These are phyloP conservation scores for Salix caprea DNA, from an alignment of 345 rosid species.

Conservation along the genomic window DNA sequence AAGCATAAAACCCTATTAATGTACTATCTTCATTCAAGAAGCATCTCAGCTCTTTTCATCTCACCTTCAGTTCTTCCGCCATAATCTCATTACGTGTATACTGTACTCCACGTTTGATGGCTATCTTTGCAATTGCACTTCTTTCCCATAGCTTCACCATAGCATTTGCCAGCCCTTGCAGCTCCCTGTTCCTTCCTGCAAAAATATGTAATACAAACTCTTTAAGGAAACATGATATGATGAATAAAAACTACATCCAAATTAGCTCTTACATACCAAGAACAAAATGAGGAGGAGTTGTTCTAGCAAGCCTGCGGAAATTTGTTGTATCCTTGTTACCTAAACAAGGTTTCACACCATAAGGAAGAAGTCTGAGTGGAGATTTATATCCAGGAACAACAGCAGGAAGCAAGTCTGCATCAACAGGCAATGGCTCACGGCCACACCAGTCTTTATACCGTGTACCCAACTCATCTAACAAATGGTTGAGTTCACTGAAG, in stretches of 20 bases:
- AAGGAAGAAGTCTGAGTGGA: slow-evolving; percentile 74
- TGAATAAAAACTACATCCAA: neutral
- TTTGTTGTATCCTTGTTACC: slow-evolving; percentile 55
- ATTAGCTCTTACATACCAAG: slow-evolving; percentile 43
- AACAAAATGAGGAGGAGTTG: slow-evolving; percentile 80
- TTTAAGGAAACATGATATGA: slow-evolving; percentile 8
- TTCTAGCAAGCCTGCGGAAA: slow-evolving; percentile 68
- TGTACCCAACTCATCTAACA: slow-evolving; percentile 83
- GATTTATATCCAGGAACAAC: slow-evolving; percentile 58
- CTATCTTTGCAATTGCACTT: slow-evolving; percentile 83
- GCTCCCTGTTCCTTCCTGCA: slow-evolving; percentile 75
- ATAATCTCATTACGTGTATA: slow-evolving; percentile 84
- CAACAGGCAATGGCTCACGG: slow-evolving; percentile 83
- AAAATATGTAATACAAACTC: slow-evolving; percentile 14
- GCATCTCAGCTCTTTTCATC: slow-evolving; percentile 4
- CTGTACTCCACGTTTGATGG: slow-evolving; percentile 78
- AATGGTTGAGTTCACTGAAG: slow-evolving; percentile 50
- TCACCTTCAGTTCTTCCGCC: slow-evolving; percentile 91
- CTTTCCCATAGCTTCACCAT: slow-evolving; percentile 83
- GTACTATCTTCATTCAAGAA: neutral
- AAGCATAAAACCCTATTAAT: neutral
- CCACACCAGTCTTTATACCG: slow-evolving; percentile 89
- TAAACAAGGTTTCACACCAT: slow-evolving; percentile 55
- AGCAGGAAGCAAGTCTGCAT: slow-evolving; percentile 84
- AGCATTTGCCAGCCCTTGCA: slow-evolving; percentile 85